Base-by-base conservation (phyloP, 1,139 yeast species). In the Zygoascus sp. region DNA sequence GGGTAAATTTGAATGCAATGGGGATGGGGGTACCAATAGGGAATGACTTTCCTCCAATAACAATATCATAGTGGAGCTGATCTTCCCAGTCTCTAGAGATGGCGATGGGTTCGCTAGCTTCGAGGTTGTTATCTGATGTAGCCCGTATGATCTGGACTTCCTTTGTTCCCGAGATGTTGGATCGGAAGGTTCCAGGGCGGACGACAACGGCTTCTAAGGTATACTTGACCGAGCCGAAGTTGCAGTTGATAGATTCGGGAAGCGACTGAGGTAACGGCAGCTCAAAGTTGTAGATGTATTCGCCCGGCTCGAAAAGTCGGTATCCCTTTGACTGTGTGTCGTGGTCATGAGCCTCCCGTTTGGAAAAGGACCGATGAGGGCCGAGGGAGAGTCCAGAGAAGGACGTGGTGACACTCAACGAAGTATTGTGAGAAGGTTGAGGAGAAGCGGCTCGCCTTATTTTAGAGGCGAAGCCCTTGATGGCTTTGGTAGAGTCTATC, bases 1-100 rank as follows among this genome's bases (percentile, higher is more conserved):
- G 97, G 0, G 85, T 81, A 55, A 92, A 76, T 57, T 85, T 73
- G 67, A 92, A 85, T 2, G 92, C 86, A 15, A 92, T 73, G 0
- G 97, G 97, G 43, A 92, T 68, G 58, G 78, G 81, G 2, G 92
- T 81, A 59, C 95, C 90, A 45, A 92, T 73, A 2, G 94, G 82
- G 47, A 90, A 80, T 17, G 92, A 82, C 63, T 92, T 92, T 17
- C 96, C 84, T n/a, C 39, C 95, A 47, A 92, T 82, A 23, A 88
- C 82, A 44, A 92, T 88, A 61, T 92, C 97, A 61, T 92, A 92
- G 56, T 82, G 81, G 36, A 92, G 66, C 61, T 86, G 89, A 61
- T 86, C 90, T 63, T 92, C 97, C 98, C 98, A 92, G 56, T 86
- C 92, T 53, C 95, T 74, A 13, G 85, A 75, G 36, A 92, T 89